Base-by-base conservation (phyloP, 2,329 filamentous ascomycete genomes). In the Talaromyces atroroseus region DNA sequence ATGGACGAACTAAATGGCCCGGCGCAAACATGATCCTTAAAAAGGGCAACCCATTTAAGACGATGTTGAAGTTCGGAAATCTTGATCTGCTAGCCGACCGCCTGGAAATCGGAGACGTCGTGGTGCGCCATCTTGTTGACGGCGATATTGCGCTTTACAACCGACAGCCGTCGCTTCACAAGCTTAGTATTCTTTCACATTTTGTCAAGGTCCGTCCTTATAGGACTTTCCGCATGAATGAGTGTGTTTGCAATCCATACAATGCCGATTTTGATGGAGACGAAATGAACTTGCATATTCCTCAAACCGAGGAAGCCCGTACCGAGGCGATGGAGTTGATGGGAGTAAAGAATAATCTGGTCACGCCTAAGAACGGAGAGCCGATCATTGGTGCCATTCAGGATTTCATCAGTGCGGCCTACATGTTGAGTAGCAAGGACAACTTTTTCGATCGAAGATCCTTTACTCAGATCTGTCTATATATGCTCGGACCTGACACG, bases 191-290 rank as follows among this genome's bases (percentile, higher is more conserved):
- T 72, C 91, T 99, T 76, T 92, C 89, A 68, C 94, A 99, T 77
- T 85, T 88, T 66, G 94, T 88, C 64, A 96, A 96, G 72, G 85
- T 99, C 49, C 85, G 94, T 50, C 94, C 92, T 0, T 95, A 94
- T 86, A 86, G 92, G 71, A 99, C 94, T 0, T 97, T 99, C 70
- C 87, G 94, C 54, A 80, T 99, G 18, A 99, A 99, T 69, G 94
- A 99, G 71, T 99, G 94, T 82, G 94, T 96, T 1, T 99, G 94
- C 74, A 92, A 89, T 60, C 94, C 94, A 3, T 99, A 99, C 79
- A 99, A 99, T 65, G 94, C 94, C 56, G 94, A 99, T 82, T 99
- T 99, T 64, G 94, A 99, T 66, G 94, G 94, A 59, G 94, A 99
- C 65, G 94, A 99, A 73, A 99, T 99, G 94, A 99, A 99, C 65